phyloP scores from a whole-genome alignment of 2,329 filamentous ascomycete genomes.

The Microsporum ferrugineum region DNA sequence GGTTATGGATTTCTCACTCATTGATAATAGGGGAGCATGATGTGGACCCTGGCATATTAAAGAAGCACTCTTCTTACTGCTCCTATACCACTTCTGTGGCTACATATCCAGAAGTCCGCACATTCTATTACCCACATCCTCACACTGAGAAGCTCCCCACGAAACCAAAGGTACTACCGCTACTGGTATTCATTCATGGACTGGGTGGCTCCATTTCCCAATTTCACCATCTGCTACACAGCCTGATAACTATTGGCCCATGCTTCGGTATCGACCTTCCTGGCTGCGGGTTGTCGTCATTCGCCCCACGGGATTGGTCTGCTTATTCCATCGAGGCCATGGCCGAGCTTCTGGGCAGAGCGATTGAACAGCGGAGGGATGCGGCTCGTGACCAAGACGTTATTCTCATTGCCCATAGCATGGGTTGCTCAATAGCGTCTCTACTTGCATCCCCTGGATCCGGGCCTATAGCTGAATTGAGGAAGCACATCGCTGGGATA shows the following conservation, averaged over 20 bases:
- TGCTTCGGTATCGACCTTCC: slow-evolving; percentile 84
- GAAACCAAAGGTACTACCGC: slow-evolving; percentile 60
- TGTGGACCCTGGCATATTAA: slow-evolving; percentile 69
- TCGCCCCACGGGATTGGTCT: slow-evolving; percentile 57
- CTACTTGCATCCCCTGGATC: slow-evolving; percentile 54
- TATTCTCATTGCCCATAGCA: slow-evolving; percentile 75
- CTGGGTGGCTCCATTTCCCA: slow-evolving; percentile 86
- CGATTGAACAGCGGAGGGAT: slow-evolving; percentile 64
- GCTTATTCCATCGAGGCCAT: slow-evolving; percentile 72
- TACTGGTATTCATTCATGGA: slow-evolving; percentile 86
- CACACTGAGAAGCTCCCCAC: slow-evolving; percentile 71
- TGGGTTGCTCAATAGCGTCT: slow-evolving; percentile 71
- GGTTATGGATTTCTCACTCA: neutral
- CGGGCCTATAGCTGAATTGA: slow-evolving; percentile 42
- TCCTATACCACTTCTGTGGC: slow-evolving; percentile 60
- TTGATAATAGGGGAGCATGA: slow-evolving; percentile 11
- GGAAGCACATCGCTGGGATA: slow-evolving; percentile 58
- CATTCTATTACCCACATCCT: slow-evolving; percentile 72
- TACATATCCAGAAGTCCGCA: slow-evolving; percentile 63
- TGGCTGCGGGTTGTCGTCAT: slow-evolving; percentile 73
- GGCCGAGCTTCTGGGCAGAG: slow-evolving; percentile 58
- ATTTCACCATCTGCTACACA: slow-evolving; percentile 69
- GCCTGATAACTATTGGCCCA: slow-evolving; percentile 68
- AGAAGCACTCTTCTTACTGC: slow-evolving; percentile 59
- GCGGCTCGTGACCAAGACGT: slow-evolving; percentile 56